Evolutionary conservation across 768 basidiomycete genomes (phyloP).

Genomic region (Trametes meyenii): DNA sequence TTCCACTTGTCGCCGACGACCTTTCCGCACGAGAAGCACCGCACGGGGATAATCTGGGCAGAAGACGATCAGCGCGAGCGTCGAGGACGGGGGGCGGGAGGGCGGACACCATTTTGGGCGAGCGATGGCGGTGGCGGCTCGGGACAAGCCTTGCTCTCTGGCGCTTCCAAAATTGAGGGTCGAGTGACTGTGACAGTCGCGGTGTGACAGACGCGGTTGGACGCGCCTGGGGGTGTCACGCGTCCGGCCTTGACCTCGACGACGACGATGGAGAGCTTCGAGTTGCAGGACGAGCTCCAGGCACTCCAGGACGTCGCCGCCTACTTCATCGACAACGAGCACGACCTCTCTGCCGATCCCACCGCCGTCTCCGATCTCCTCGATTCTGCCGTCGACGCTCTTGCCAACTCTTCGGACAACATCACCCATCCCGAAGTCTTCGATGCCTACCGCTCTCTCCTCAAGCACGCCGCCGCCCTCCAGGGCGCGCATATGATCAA

Average conservation of each 20-base stretch:
- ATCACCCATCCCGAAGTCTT: conserved; percentile 72
- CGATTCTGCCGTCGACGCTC: conserved; percentile 78
- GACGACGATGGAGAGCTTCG: conserved; percentile 48
- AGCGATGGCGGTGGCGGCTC: not conserved
- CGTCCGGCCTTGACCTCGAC: not conserved
- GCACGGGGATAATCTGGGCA: conserved; percentile 88
- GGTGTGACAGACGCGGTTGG: conserved; percentile 24
- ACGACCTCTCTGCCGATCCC: conserved; percentile 60
- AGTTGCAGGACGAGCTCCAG: conserved; percentile 79
- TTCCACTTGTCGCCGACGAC: conserved; percentile 98
- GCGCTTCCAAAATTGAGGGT: conserved; percentile 1
- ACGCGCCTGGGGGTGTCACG: conserved; percentile 18
- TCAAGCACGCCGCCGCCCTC: conserved; percentile 73
- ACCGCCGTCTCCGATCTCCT: conserved; percentile 47
- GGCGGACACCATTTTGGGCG: conserved; percentile 8
- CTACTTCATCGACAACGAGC: conserved; percentile 72
- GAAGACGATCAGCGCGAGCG: not conserved
- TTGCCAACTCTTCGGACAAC: conserved; percentile 74
- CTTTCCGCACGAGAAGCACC: conserved; percentile 96
- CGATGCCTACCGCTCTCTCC: conserved; percentile 78
- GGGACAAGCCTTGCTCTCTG: not conserved
- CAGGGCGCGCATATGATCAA: conserved; percentile 75
- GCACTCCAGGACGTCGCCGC: conserved; percentile 58
- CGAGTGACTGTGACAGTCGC: conserved; percentile 17
- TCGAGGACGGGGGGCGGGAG: not conserved